Conservation (phyloP, 1,284 basidiomycete species). For the Sporisorium reilianum region DNA sequence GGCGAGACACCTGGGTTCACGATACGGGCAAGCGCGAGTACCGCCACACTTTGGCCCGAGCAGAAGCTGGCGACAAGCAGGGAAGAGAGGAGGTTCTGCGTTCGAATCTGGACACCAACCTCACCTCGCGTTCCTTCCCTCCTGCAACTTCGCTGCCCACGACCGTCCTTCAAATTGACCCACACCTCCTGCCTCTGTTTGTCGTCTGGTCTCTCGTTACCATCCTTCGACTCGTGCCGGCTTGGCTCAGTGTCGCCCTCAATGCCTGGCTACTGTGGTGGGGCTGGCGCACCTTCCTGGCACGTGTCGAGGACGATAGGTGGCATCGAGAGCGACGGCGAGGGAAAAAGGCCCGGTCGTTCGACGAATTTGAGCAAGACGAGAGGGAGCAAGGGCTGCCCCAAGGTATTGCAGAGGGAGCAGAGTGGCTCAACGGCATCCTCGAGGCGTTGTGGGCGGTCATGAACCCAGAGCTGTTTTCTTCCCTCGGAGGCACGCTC, state of each 20-base stretch:
- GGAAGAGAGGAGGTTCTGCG: constrained; percentile 25
- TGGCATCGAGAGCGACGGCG: constrained; percentile 45
- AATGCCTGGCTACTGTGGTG: constrained; percentile 57
- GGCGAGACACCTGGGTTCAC: constrained; percentile 23
- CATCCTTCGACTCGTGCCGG: constrained; percentile 15
- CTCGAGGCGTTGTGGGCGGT: constrained; percentile 47
- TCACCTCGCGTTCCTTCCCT: constrained; percentile 40
- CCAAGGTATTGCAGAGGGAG: constrained; percentile 40
- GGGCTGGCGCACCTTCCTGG: constrained; percentile 19
- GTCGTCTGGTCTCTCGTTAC: constrained; percentile 29
- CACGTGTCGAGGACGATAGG: constrained; percentile 33
- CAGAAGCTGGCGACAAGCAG: constrained; percentile 18
- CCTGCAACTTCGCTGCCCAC: constrained; percentile 31
- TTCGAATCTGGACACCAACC: constrained; percentile 15
- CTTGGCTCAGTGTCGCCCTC: constrained; percentile 20
- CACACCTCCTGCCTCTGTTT: constrained; percentile 31
- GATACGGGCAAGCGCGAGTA: constrained; percentile 48
- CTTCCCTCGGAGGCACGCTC: constrained; percentile 38
- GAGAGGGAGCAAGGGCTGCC: constrained; percentile 1
- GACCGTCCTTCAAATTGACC: constrained; percentile 18
- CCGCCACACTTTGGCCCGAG: constrained; percentile 9
- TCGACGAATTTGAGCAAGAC: constrained; percentile 18
- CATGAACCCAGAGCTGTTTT: constrained; percentile 53
- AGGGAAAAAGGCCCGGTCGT: constrained; percentile 17
- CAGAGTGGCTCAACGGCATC: constrained; percentile 57